Evolutionary conservation across 495 filamentous ascomycete genomes (phyloP), one percentile per base, ranked within the genome.

Genomic region (Daldinia bambusicola): DNA sequence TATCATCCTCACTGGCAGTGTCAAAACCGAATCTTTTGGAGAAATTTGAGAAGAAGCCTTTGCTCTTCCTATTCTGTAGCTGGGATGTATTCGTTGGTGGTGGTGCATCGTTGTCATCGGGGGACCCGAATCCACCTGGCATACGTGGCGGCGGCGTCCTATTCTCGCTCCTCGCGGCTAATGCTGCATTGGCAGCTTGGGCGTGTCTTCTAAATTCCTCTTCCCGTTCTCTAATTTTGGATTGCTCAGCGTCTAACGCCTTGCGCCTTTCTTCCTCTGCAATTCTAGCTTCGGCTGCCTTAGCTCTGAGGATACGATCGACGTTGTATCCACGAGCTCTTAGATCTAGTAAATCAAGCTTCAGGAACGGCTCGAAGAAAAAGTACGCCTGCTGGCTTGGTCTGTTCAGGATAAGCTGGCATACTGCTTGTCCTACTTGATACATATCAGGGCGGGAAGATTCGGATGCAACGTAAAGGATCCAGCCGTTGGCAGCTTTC

Each of bases 311-410:
- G 72, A 98, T 97, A 14, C 95, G 89, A 61, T 95, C 92, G 43
- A 98, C 95, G 70, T 99, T 98, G 80, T 95, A 97, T 4, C 95
- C 95, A 63, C 94, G 91, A 22, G 85, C 85, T 72, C 89, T 89
- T 9, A 99, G 82, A 67, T 93, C 88, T 40, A 89, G 82, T 10
- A 99, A 82, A 67, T 92, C 91, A 59, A 85, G 78, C 71, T 90
- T 92, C 36, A 99, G 80, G 60, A 99, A 88, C 69, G 91, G 93
- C 76, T 97, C 94, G 37, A 99, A 85, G 16, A 93, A 91, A 65
- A 98, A 83, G 71, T 89, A 92, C 4, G 93, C 92, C 68, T 95
- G 90, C 69, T 94, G 91, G 74, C 90, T 92, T 4, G 94, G 93
- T n/a, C 93, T 88, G 55, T 88, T 85, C 43, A 99, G 83, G 55